These are phyloP conservation scores for Cytospora chrysosperma DNA, from an alignment of 2,329 filamentous ascomycete genomes.

Conservation along the genomic window DNA sequence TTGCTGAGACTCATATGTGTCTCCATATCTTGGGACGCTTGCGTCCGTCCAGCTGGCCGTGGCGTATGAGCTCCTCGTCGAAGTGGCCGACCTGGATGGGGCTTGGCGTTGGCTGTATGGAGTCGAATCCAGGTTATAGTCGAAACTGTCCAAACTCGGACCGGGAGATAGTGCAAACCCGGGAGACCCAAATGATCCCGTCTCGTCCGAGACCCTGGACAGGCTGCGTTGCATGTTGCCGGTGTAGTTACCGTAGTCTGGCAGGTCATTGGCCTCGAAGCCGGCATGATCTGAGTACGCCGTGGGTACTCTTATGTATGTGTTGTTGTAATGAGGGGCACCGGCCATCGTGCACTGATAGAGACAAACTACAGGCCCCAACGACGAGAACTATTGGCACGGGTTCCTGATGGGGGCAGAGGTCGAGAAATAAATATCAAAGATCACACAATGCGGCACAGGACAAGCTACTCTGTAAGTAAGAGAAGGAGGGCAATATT, in stretches of 20 bases:
- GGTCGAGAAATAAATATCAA: neutral
- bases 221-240: constrained; percentile 17
- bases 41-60: neutral
- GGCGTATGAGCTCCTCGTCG: neutral
- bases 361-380: neutral
- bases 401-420: neutral
- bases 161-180: constrained; percentile 1
- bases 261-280: constrained; percentile 14
- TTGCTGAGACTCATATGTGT: neutral
- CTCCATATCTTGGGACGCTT: neutral
- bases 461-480: neutral
- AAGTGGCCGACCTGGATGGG: neutral
- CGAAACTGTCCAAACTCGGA: constrained; percentile 1
- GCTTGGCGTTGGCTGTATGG: neutral
- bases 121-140: neutral
- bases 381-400: neutral
- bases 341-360: constrained; percentile 13
- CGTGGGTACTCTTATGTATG: constrained; percentile 15
- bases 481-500: neutral
- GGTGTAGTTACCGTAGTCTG: constrained; percentile 1
- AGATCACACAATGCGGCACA: neutral
- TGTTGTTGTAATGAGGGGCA: neutral
- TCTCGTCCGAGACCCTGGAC: constrained; percentile 9
- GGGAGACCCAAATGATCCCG: constrained; percentile 1
- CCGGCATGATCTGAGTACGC: neutral